Conservation (phyloP, 2,329 filamentous ascomycete species). For the Whalleya microplaca region DNA sequence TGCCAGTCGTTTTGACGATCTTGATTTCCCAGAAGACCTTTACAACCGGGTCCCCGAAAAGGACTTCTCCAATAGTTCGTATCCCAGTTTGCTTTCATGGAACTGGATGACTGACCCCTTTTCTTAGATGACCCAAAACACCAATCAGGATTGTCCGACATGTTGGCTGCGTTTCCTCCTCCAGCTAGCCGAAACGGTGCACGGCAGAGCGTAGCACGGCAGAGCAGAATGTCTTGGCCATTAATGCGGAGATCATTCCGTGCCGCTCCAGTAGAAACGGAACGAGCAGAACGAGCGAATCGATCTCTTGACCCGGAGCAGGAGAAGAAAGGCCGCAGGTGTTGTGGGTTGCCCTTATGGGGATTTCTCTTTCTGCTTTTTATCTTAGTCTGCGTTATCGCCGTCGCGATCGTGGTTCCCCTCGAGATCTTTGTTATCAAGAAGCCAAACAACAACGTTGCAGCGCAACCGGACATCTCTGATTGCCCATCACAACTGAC, state of each 20-base stretch:
- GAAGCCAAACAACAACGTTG: slow-evolving; percentile 41
- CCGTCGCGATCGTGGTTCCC: slow-evolving; percentile 82
- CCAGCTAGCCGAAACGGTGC: slow-evolving; percentile 52
- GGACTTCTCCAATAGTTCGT: slow-evolving; percentile 46
- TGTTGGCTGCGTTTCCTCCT: slow-evolving; percentile 68
- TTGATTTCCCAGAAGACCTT: slow-evolving; percentile 55
- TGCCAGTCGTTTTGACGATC: slow-evolving; percentile 59
- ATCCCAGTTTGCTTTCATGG: not conserved
- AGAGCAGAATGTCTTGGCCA: slow-evolving; percentile 57
- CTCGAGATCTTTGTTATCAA: slow-evolving; percentile 66
- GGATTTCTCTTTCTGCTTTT: slow-evolving; percentile 69
- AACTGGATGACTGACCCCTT: slow-evolving; percentile 18
- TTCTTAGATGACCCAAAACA: slow-evolving; percentile 44
- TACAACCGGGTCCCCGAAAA: slow-evolving; percentile 44
- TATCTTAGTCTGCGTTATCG: slow-evolving; percentile 71
- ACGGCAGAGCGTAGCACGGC: slow-evolving; percentile 43
- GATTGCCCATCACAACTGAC: slow-evolving; percentile 64
- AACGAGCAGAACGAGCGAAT: slow-evolving; percentile 9
- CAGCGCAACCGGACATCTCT: slow-evolving; percentile 43
- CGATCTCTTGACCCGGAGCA: slow-evolving; percentile 5
- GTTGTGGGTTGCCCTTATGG: slow-evolving; percentile 85
- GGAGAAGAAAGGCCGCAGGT: slow-evolving; percentile 57
- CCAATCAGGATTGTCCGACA: slow-evolving; percentile 62
- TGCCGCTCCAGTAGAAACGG: slow-evolving; percentile 10
- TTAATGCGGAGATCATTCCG: slow-evolving; percentile 37